phyloP scores from a whole-genome alignment of 441 rosid species.

The Syzygium syzygioides region DNA sequence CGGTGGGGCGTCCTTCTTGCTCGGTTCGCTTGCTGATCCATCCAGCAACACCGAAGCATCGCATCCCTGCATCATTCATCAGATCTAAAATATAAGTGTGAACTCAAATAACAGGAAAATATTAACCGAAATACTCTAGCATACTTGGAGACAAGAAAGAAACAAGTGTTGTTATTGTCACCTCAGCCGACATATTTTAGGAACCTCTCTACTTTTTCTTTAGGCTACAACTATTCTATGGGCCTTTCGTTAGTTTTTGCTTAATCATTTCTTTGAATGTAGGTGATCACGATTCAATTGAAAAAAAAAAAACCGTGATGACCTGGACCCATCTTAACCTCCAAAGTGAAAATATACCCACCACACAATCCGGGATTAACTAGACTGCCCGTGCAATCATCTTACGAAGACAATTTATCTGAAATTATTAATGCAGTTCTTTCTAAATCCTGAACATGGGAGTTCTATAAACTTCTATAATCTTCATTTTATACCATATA shows the following conservation, averaged over 20 bases:
- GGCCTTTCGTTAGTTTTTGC: no score
- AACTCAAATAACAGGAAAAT: background rate
- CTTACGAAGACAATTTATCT: background rate
- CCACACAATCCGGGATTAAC: background rate
- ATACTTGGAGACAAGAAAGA: background rate
- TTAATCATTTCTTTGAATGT: no score
- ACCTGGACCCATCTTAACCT: background rate
- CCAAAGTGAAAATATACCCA: background rate
- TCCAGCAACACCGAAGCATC: conserved; percentile 75
- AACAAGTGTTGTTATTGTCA: background rate
- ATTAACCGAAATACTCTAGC: background rate
- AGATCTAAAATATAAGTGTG: background rate
- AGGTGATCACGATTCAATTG: no score
- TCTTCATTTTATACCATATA: background rate
- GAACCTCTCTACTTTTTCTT: background rate
- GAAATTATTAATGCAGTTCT: background rate
- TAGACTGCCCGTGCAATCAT: background rate
- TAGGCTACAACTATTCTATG: background rate
- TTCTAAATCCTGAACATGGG: background rate
- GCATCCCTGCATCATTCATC: conserved; percentile 44
- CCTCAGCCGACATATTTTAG: background rate
- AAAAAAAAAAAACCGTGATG: background rate
- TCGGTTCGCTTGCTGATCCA: conserved; percentile 71
- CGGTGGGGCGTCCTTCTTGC: conserved; percentile 64
- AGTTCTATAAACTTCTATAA: background rate